These are phyloP conservation scores for Colletotrichum lindemuthianum DNA, from an alignment of 2,329 filamentous ascomycete species.

Conservation along the genomic window DNA sequence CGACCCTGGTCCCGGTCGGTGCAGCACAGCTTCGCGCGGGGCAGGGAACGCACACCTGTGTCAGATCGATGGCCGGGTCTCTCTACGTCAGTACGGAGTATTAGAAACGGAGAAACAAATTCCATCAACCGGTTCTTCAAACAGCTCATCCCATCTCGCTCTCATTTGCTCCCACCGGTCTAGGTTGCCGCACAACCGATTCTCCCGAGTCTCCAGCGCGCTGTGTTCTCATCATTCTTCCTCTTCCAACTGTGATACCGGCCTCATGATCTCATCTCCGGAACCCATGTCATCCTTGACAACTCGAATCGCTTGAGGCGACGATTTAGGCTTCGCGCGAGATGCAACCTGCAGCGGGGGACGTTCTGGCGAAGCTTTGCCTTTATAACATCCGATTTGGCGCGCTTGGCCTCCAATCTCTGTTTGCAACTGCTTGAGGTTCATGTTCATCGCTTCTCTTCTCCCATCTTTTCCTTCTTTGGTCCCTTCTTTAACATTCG, in stretches of 20 bases:
- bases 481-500: neutral
- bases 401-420: neutral
- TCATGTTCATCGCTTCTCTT: constrained; percentile 13
- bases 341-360: constrained; percentile 1
- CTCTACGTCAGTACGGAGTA: neutral
- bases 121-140: constrained; percentile 17
- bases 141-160: constrained; percentile 9
- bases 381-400: constrained; percentile 16
- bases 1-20: constrained; percentile 15
- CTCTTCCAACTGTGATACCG: neutral
- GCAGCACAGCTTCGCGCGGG: constrained; percentile 1
- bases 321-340: neutral
- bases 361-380: constrained; percentile 21
- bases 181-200: constrained; percentile 1
- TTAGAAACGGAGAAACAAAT: constrained; percentile 10
- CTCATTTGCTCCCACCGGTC: neutral
- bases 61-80: neutral
- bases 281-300: constrained; percentile 14
- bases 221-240: neutral
- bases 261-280: constrained; percentile 29
- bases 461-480: neutral
- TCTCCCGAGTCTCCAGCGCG: neutral
- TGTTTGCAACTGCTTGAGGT: neutral
- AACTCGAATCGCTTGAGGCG: neutral
- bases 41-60: neutral